Evolutionary conservation across 768 basidiomycete genomes (phyloP), one percentile per base, ranked within the genome.

Genomic region (Dioszegia aurantiaca): DNA sequence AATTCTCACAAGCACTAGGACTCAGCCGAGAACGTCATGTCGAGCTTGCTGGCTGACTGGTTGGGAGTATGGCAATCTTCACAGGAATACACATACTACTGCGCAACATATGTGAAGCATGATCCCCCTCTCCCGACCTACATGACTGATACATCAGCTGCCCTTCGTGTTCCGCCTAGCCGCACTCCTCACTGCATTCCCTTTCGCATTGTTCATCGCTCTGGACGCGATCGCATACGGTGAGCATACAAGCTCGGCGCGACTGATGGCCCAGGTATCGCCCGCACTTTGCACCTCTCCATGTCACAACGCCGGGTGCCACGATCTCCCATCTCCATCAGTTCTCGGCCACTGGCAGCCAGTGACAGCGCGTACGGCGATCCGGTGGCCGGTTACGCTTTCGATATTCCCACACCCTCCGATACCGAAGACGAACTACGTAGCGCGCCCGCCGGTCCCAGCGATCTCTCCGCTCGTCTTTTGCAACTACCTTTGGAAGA

Each of bases 271-370:
- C 33, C 6, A 68, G 67, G 51, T 17, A 68, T 68, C n/a, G 67
- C 63, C 21, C 33, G 67, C 1, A 68, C 67, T 4, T 53, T 68
- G 16, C 67, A 68, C 36, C 45, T 68, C 2, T 68, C 67, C 48
- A 62, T 65, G 51, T 58, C 58, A 6, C 55, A 58, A 11, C 58
- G 46, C 4, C 64, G 67, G 3, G 62, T 68, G 5, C 63, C 67
- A 14, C 67, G 63, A n/a, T 65, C 67, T 2, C 67, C 67, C 10
- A 48, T 82, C 5, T 44, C 46, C n/a, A n/a, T n/a, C 43, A 24
- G 14, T 4, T 41, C 33, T 14, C 30, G 21, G 19, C 19, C 51
- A 19, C 39, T 52, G 16, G 33, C 8, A 14, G 51, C 24, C n/a
- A 33, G 26, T 12, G 46, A 47, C 21, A 47, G 28, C 27, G 46